phyloP scores from a whole-genome alignment of 2,329 filamentous ascomycete species.

The Venturia asperata region DNA sequence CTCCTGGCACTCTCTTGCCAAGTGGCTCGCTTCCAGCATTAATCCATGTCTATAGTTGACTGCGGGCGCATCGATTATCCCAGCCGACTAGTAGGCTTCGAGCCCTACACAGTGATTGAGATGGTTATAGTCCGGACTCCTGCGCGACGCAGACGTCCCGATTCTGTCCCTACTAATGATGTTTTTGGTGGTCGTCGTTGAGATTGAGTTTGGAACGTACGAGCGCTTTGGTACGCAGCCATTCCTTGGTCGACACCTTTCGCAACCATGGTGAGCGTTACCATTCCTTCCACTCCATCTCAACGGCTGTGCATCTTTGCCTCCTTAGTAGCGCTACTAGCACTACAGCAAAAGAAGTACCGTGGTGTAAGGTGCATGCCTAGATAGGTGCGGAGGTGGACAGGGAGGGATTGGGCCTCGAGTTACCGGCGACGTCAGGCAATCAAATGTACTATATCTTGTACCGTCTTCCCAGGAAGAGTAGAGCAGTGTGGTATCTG shows the following conservation, averaged over 20 bases:
- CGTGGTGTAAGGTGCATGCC: background rate
- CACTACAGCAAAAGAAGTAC: background rate
- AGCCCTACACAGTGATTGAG: background rate
- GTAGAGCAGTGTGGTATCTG: background rate
- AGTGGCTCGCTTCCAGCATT: background rate
- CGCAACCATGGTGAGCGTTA: background rate
- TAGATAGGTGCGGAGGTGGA: slow-evolving; percentile 1
- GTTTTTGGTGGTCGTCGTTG: background rate
- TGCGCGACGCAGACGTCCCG: background rate
- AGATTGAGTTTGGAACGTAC: background rate
- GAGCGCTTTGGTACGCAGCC: background rate
- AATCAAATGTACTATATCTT: background rate
- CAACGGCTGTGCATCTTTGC: background rate
- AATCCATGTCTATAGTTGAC: background rate
- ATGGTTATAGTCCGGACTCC: background rate
- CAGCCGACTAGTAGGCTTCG: background rate
- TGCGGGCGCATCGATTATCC: background rate
- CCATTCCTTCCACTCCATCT: background rate
- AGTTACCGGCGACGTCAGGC: background rate
- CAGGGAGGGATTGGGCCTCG: background rate
- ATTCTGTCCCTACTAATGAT: background rate
- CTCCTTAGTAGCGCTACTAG: background rate
- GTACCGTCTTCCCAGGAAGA: background rate
- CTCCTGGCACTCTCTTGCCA: background rate
- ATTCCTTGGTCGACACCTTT: background rate